These are phyloP conservation scores for Candida verbasci DNA, from an alignment of 805 yeast species.

Conservation along the genomic window DNA sequence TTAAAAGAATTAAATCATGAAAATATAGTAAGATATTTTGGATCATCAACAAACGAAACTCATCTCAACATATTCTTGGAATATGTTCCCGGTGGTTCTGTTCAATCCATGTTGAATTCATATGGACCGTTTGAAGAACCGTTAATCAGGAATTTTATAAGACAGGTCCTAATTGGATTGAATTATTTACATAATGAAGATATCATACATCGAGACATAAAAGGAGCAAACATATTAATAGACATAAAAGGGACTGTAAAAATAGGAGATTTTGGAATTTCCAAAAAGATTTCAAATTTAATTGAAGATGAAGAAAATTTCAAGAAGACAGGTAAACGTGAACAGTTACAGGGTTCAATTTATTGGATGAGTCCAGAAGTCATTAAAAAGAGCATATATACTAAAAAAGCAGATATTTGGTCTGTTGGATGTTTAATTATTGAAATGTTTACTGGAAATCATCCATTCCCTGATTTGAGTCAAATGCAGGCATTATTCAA, in stretches of 20 bases:
- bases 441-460: conserved; percentile 94
- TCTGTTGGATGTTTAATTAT: conserved; percentile 91
- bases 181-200: conserved; percentile 68
- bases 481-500: conserved; percentile 97
- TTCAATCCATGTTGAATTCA: conserved; percentile 63
- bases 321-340: conserved; percentile 47
- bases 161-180: conserved; percentile 74
- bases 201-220: conserved; percentile 82
- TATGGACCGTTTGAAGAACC: conserved; percentile 83
- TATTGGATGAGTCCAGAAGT: conserved; percentile 99
- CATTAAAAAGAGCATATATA: conserved; percentile 86
- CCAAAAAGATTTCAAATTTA: conserved; percentile 35
- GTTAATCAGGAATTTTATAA: conserved; percentile 62
- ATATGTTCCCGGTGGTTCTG: conserved; percentile 55
- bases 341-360: conserved; percentile 86
- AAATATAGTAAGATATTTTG: conserved; percentile 88
- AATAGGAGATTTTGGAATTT: conserved; percentile 83
- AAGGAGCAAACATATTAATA: conserved; percentile 81
- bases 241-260: conserved; percentile 79
- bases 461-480: conserved; percentile 91
- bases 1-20: conserved; percentile 80
- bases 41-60: conserved; percentile 73
- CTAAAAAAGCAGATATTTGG: conserved; percentile 95
- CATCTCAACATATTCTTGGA: conserved; percentile 69
- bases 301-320: conserved; percentile 22